Conservation (phyloP, 148 eudicot species). For the Vaccinium vitisidaea region DNA sequence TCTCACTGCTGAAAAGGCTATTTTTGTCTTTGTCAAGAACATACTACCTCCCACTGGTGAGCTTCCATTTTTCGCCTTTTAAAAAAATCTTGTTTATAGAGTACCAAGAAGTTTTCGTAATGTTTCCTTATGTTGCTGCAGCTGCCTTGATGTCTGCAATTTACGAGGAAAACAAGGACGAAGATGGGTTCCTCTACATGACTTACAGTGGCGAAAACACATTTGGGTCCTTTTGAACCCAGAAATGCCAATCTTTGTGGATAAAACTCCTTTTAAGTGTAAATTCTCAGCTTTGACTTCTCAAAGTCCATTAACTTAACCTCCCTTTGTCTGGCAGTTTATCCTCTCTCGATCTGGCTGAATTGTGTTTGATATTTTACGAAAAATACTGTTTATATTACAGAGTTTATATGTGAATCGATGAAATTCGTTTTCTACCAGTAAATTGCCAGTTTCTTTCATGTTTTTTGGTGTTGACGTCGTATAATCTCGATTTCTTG, state of each 20-base stretch:
- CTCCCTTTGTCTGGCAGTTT: not conserved
- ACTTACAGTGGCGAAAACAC: conserved; percentile 60
- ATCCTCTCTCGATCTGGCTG: not conserved
- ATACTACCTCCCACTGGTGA: conserved; percentile 18
- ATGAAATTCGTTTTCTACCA: not conserved
- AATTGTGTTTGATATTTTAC: not conserved
- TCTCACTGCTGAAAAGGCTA: conserved; percentile 15
- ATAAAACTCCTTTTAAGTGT: conserved; percentile 12
- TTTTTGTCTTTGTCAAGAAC: conserved; percentile 21
- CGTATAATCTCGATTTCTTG: not conserved
- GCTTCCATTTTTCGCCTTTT: not conserved
- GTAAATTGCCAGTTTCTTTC: not conserved
- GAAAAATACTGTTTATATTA: not conserved
- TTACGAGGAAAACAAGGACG: conserved; percentile 64
- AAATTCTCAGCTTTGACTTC: conserved; percentile 12
- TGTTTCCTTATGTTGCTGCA: not conserved
- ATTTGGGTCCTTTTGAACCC: conserved; percentile 31
- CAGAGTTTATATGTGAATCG: not conserved
- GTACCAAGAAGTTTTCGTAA: not conserved
- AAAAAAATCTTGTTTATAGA: not conserved
- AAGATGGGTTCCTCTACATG: conserved; percentile 63
- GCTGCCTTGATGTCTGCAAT: conserved; percentile 20
- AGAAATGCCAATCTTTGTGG: not conserved
- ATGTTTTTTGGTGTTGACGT: not conserved
- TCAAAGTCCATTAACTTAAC: not conserved